Evolutionary conservation across 768 basidiomycete genomes (phyloP), one percentile per base, ranked within the genome.

Genomic region (Trametes cinnabarina): DNA sequence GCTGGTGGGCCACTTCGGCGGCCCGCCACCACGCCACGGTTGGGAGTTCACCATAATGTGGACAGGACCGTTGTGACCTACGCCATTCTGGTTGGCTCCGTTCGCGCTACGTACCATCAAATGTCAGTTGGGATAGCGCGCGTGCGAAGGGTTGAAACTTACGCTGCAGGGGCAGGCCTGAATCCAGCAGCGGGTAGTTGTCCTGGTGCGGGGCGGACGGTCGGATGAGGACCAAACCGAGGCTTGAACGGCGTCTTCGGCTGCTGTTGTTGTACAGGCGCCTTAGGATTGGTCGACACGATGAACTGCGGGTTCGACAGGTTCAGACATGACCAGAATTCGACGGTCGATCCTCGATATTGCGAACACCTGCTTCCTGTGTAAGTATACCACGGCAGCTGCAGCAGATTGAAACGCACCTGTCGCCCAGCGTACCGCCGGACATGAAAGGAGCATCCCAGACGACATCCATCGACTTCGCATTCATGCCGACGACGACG

Each of bases 381-480:
- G 50, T 1, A 9, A 15, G 14, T 9, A 22, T 62, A 9, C n/a
- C 34, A 51, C 11, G 11, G 6, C 25, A 15, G 5, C 22, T 9
- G 14, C 15, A 8, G 7, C 46, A 32, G n/a, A 23, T 8, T 12
- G 35, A n/a, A 19, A 28, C 76, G 58, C 65, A 93, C 90, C 94
- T 79, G 66, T 91, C 92, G 3, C 86, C 85, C 11, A 98, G 76
- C 0, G 91, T 97, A 2, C 82, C 80, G 7, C 97, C 97, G 20
- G 93, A 86, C 84, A 99, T 92, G 74, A 99, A 98, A 1, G 93
- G 82, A 22, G 89, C 87, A 70, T 99, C 97, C 92, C 97, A 98
- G 0, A 96, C 82, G 22, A 98, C 89, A 70, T 98, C 97, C 82
- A 98, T 89, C 3, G 88, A 84, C 68, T 88, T 90, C 2, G 87